Conservation (phyloP, 345 rosid species). For the Brassica carinata region DNA sequence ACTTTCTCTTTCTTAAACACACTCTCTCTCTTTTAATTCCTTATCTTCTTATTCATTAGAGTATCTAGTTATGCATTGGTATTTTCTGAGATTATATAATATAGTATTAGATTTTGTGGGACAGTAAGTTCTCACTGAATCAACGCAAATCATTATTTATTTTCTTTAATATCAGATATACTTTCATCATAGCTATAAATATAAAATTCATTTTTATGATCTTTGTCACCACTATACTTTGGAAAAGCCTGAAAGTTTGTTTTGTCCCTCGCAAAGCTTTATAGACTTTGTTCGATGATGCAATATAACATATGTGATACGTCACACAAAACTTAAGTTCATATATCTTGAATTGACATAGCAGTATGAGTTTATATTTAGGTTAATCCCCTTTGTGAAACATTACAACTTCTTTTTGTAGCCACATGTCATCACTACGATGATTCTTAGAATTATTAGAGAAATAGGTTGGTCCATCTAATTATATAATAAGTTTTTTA, state of each 20-base stretch:
- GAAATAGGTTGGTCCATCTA: too few species aligned
- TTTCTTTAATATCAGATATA: background rate
- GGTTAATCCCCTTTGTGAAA: too few species aligned
- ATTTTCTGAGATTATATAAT: constrained; percentile 16
- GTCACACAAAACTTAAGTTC: constrained; percentile 10
- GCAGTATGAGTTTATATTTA: background rate
- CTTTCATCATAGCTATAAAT: background rate
- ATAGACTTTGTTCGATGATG: background rate
- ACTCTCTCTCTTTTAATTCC: too few species aligned
- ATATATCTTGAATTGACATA: background rate
- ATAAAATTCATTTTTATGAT: constrained; percentile 20
- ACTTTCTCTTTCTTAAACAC: too few species aligned
- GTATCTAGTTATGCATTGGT: background rate
- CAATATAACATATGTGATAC: constrained; percentile 3
- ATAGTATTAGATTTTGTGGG: constrained; percentile 2
- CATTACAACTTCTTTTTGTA: too few species aligned
- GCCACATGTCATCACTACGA: too few species aligned
- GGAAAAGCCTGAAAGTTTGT: constrained; percentile 26
- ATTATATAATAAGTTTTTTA: too few species aligned
- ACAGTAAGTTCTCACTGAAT: constrained; percentile 20
- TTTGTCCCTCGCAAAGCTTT: constrained; percentile 27
- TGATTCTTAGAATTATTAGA: too few species aligned
- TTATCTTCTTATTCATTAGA: too few species aligned
- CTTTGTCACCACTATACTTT: constrained; percentile 35
- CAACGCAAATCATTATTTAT: background rate